Base-by-base conservation (phyloP, 2,329 filamentous ascomycete species). In the Cephalotrichum gorgonifer region DNA sequence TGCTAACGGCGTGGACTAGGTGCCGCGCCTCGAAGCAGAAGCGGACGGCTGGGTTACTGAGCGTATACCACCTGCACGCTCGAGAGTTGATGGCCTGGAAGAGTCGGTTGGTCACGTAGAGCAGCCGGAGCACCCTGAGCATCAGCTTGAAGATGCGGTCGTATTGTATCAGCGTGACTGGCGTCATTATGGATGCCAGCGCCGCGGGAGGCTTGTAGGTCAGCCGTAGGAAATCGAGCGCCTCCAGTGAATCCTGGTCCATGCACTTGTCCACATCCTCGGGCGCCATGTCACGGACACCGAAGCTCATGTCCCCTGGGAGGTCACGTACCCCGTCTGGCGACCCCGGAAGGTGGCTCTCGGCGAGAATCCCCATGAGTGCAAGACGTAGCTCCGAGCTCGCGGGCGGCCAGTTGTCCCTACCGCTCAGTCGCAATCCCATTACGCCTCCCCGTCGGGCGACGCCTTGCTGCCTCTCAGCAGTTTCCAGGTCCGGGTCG, bases 331-430 rank as follows among this genome's bases (percentile, higher is more conserved):
- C 25, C 45, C 51, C 15, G 52, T 54, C 17, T 49, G 55, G 42
- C 17, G 35, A 39, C 52, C 55, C 35, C 56, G 55, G 23, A 51
- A 64, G 65, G 56, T 88, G 88, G 54, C 81, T 87, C 54, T 96
- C 90, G 2, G 78, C 76, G 6, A 97, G 69, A 1, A 97, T 77
- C 0, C 88, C 89, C 76, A 90, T 94, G 17, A 98, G 72, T 1
- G 88, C 88, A 5, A 97, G 73, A 9, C 89, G 81, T n/a, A 98
- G 69, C 62, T 97, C 93, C 1, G 90, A 96, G 62, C 87, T 94
- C 23, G 89, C 89, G 4, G 93, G 93, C 25, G 93, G 93, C 93
- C 93, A 97, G 28, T 76, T 87, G 49, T 87, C 81, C 57, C 88
- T 79, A 2, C 79, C 80, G n/a, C 86, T 86, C 1, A 97, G 72